Percentiles rank a stretch among this genome's conserved stretches.
Evolutionary conservation across 768 basidiomycete species (phyloP).

Genomic region (Symmetrospora coprosmae): DNA sequence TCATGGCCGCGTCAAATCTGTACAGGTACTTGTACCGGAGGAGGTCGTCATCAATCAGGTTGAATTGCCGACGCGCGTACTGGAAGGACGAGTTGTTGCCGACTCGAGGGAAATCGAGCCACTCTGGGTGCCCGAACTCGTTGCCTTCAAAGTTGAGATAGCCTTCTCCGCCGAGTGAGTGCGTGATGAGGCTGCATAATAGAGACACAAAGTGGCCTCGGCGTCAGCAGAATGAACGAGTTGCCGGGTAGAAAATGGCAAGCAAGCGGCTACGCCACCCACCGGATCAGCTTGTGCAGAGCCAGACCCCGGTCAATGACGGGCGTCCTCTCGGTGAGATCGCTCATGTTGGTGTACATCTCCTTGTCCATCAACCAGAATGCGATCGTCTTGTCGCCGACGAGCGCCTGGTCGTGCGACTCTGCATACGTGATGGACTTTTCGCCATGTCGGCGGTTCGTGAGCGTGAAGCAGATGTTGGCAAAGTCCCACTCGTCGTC

Average conservation of each 20-base stretch:
- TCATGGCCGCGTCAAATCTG: conserved; percentile 86
- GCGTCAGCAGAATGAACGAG: no score
- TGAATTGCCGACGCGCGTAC: conserved; percentile 89
- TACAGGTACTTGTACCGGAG: conserved; percentile 90
- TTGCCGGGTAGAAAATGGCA: no score
- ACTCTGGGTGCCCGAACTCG: conserved; percentile 98
- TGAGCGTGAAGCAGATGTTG: conserved; percentile 75
- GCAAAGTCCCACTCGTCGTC: conserved; percentile 81
- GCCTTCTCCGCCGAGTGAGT: conserved; percentile 87
- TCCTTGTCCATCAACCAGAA: conserved; percentile 99
- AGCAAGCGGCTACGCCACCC: conserved; percentile 34
- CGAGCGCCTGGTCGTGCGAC: conserved; percentile 93
- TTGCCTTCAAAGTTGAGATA: conserved; percentile 78
- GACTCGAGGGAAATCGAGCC: conserved; percentile 97
- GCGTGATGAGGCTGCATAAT: conserved; percentile 58
- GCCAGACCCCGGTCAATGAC: conserved; percentile 75
- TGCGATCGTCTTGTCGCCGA: conserved; percentile 95
- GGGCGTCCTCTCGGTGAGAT: conserved; percentile 64
- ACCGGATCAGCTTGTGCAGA: conserved; percentile 97
- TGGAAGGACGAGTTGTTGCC: conserved; percentile 95
- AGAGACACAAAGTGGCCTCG: no score
- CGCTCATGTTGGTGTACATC: conserved; percentile 95
- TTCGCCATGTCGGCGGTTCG: conserved; percentile 75
- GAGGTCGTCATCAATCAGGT: conserved; percentile 67
- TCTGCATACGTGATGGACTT: conserved; percentile 86